Evolutionary conservation across 108 stramenopile genomes (phyloP).

Genomic region (Cyclotella choctawhatcheeana): DNA sequence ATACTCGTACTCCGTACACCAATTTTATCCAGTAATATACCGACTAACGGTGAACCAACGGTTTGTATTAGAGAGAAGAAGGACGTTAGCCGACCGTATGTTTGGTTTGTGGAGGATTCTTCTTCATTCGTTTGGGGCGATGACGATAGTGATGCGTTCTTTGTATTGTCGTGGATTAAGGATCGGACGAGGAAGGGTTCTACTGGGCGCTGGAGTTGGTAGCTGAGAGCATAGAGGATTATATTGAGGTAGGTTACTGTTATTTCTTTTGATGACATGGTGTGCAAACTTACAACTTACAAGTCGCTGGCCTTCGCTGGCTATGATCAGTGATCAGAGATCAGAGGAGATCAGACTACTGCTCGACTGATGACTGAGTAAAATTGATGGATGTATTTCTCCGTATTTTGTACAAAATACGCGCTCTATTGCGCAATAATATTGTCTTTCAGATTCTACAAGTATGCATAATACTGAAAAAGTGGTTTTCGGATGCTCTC

Average conservation of each 20-base stretch:
- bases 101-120: constrained; percentile 49
- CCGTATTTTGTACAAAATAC: no score
- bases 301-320: no score
- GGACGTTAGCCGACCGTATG: constrained; percentile 76
- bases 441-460: no score
- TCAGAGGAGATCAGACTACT: no score
- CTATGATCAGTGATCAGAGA: no score
- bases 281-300: no score
- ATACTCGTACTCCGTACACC: constrained; percentile 61
- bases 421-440: no score
- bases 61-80: constrained; percentile 75
- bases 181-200: constrained; percentile 80
- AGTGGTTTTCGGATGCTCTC: no score
- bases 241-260: constrained; percentile 75
- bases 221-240: constrained; percentile 74
- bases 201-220: constrained; percentile 80
- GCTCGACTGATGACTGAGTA: no score
- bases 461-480: no score
- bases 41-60: constrained; percentile 74
- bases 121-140: constrained; percentile 24
- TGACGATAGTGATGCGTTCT: constrained; percentile 1
- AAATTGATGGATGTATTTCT: no score
- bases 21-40: constrained; percentile 68
- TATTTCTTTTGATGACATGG: constrained; percentile 35
- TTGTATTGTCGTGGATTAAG: constrained; percentile 29